Base-by-base conservation (phyloP, 805 yeast genomes). In the Saturnispora galanensis region DNA sequence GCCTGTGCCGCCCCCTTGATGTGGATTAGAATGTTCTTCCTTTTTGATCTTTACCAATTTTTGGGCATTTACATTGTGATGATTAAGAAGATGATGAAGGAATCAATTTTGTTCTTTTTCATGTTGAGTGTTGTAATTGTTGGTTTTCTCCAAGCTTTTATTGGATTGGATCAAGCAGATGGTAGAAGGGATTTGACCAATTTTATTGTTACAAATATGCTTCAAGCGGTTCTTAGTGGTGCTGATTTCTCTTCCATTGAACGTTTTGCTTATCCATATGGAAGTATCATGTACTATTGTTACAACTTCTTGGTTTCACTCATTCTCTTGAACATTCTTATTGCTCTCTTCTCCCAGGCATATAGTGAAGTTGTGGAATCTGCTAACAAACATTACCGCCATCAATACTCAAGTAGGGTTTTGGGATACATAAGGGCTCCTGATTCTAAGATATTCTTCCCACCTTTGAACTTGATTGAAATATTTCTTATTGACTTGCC, bases 61-160 rank as follows among this genome's bases (percentile, higher is more conserved):
- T 84, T 86, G 40, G 96, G 96, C 35, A 85, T 88, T 2, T 83
- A 87, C 87, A 74, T 87, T 50, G 90, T 87, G 28, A 90, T 87
- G 4, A 66, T 84, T 41, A 84, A 84, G 56, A 81, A 80, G 46
- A 82, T 87, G 86, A 81, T 87, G 85, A 79, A 81, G 54, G 96
- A 87, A 60, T 81, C 93, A 2, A 59, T 84, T n/a, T 70, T 86
- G 11, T 87, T 87, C 66, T 87, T 87, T 57, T 82, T 84, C 38
- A 65, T 87, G 51, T 67, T 87, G 45, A 65, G 73, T 8, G 74
- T 86, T 46, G 79, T 87, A 32, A 78, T 82, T 49, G 59, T 82
- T 40, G 96, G 96, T 0, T 87, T 87, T 63, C 65, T 85, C 45
- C 96, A 87, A 59, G 95, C 94, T 0, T 85, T 87, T 60, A 62